Percentiles rank a stretch among this genome's conserved stretches.
Evolutionary conservation across 2,329 filamentous ascomycete species (phyloP).

Genomic region (Sclerotinia minor): DNA sequence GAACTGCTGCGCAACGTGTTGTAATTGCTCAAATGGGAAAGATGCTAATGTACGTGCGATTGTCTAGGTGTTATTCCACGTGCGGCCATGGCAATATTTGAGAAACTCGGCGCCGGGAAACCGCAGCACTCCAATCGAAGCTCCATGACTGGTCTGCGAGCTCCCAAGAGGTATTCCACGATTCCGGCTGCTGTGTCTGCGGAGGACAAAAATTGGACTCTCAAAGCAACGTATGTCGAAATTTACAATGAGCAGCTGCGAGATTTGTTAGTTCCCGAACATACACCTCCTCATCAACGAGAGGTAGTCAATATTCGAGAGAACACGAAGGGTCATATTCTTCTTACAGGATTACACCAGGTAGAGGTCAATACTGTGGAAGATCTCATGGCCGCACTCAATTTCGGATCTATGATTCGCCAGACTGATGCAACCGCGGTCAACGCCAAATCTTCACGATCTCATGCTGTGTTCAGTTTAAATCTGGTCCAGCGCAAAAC

Average conservation of each 20-base stretch:
- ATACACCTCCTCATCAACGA: conserved; percentile 68
- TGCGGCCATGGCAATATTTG: conserved; percentile 82
- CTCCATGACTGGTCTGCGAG: conserved; percentile 75
- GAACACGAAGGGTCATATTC: conserved; percentile 89
- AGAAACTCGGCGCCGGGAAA: conserved; percentile 68
- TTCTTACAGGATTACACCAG: conserved; percentile 86
- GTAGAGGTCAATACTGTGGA: conserved; percentile 88
- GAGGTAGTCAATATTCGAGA: conserved; percentile 86
- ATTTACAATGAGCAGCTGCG: conserved; percentile 98
- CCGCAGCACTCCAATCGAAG: conserved; percentile 53
- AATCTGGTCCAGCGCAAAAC: conserved; percentile 86
- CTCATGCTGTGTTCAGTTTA: conserved; percentile 94
- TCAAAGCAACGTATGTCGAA: conserved; percentile 93
- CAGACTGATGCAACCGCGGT: conserved; percentile 97
- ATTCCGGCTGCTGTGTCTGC: conserved; percentile 29
- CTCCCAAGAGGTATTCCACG: conserved; percentile 76
- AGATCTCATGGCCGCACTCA: conserved; percentile 83
- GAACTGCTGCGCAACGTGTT: conserved; percentile 18
- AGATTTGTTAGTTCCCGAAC: conserved; percentile 81
- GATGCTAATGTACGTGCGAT: conserved; percentile 30
- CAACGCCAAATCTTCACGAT: conserved; percentile 96
- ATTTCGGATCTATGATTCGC: conserved; percentile 89
- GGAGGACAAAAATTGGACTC: conserved; percentile 77
- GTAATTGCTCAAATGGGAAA: neutral
- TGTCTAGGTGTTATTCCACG: conserved; percentile 85